Base-by-base conservation (phyloP, 805 yeast species). In the Candida awuae region DNA sequence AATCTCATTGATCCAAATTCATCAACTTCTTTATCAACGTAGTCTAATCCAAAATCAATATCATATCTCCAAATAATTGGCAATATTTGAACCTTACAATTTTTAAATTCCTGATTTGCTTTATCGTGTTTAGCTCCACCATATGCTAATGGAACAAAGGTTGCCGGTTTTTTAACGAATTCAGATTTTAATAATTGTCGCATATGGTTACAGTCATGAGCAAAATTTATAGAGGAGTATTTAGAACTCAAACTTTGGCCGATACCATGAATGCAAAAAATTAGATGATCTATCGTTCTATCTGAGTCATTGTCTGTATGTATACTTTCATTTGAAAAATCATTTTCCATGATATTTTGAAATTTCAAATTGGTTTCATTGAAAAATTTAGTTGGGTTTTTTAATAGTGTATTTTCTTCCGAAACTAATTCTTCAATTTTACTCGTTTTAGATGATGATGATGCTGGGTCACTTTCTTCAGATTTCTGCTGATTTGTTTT, bases 31-130 rank as follows among this genome's bases (percentile, higher is more conserved):
- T 62, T 61, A 19, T 63, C 58, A 1, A 63, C 60, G 38, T 65
- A 62, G 12, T 67, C 66, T 6, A 78, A 70, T 17, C 67, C 62
- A 54, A 83, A 82, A 17, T 76, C 79, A 31, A 83, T 71, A 37
- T 74, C 75, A 52, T 85, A 84, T 47, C 98, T 70, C 98, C 98
- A 90, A 5, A 90, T 70, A 8, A 90, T 82, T 0, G 98, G 98
- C 13, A 90, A 65, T 0, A 86, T 86, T 59, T 90, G 97, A 21
- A 84, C 70, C 27, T 75, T 69, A 48, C 80, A 77, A 48, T 80
- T 77, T 7, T 46, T 46, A 7, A 42, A 35, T 19, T 39, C 37
- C 13, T 23, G 26, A 13, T 38, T 41, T n/a, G 40, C 45, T 58
- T 42, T 25, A 54, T 45, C 43, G 43, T 55, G 43, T 52, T 60